Base-by-base conservation (phyloP, 139 green algal species). In the Auxenochlorella pyrenoidosa region DNA sequence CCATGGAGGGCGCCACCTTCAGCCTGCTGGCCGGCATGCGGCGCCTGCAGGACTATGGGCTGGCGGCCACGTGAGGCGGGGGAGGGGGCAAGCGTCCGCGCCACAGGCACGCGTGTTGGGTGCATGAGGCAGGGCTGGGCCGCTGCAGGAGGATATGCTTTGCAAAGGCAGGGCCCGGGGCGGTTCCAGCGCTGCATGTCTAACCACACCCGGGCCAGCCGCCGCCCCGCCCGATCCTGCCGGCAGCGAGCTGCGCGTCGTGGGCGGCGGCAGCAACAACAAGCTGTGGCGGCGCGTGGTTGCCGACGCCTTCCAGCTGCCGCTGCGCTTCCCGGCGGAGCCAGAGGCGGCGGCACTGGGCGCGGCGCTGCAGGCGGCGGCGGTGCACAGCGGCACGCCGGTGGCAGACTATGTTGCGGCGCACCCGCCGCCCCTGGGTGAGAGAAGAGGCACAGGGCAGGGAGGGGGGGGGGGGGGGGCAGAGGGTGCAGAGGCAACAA, bases 331-430 rank as follows among this genome's bases (percentile, higher is more conserved):
- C 77, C 95, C 94, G 0, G 77, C 91, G 2, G 95, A 98, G 87
- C 76, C 94, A 0, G 96, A 98, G 89, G 94, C 92, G 38, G 96
- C 96, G 34, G 96, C 96, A 0, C 89, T 98, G 16, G 96, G 96
- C 0, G 96, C 93, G 4, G 96, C 96, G 59, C 91, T 98, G 87
- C 96, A 98, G 88, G 96, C 95, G 6, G 96, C 93, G 16, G 96
- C 96, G 2, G 91, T 96, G 81, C 82, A 90, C 75, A 54, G 36
- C 3, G 89, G 90, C 8, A 83, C 79, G 0, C 80, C 88, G 13
- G 93, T 97, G 38, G 89, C 81, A 0, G 87, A 92, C 6, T 98
- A 92, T 77, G 92, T 98, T 30, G 26, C 32, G 24, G 44, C 77
- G 38, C 85, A 96, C 79, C 73, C 82, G 76, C 93, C 92, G n/a